Base-by-base conservation (phyloP, 2,329 filamentous ascomycete genomes). In the Westerdykella sp. region DNA sequence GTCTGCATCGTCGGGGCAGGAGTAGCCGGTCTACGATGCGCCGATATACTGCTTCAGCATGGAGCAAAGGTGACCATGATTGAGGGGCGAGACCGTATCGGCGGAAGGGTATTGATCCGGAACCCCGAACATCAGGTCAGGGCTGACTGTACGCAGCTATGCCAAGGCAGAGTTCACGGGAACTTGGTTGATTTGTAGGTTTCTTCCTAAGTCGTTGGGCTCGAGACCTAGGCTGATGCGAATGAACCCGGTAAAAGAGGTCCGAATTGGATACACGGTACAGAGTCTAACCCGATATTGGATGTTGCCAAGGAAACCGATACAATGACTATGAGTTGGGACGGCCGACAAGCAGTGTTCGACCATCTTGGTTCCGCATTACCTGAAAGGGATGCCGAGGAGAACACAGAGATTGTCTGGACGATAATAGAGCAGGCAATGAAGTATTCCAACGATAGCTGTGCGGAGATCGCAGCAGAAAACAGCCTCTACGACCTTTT, bases 181-280 rank as follows among this genome's bases (percentile, higher is more conserved):
- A 71, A 78, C 59, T 50, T 70, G 11, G 72, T 82, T 35, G 79
- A 83, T 62, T 62, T 81, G 76, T 80, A 70, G 53, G 75, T 66
- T 48, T 15, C 39, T 34, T 28, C 9, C 34, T 22, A 34, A 32
- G 15, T 25, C 34, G 10, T 7, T 37, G 28, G 9, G 25, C 11
- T 28, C 4, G 25, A 10, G 25, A 12, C 7, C 7, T 25, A 12
- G 25, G 25, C 25, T 28, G 35, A 42, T 36, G 35, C 44, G 50
- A 44, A 52, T 25, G 6, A 11, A 18, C 18, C 7, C 39, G 39
- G 12, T 34, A 10, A 11, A 40, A 81, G 77, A 25, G 85, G 85
- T 0, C 82, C 84, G n/a, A 89, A 88, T 55, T 89, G 84, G 84
- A 86, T 89, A 40, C 84, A 89, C 47, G 84, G 85, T 28, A 86